phyloP scores from a whole-genome alignment of 352 stramenopile species.

The Blastocystis sp. region DNA sequence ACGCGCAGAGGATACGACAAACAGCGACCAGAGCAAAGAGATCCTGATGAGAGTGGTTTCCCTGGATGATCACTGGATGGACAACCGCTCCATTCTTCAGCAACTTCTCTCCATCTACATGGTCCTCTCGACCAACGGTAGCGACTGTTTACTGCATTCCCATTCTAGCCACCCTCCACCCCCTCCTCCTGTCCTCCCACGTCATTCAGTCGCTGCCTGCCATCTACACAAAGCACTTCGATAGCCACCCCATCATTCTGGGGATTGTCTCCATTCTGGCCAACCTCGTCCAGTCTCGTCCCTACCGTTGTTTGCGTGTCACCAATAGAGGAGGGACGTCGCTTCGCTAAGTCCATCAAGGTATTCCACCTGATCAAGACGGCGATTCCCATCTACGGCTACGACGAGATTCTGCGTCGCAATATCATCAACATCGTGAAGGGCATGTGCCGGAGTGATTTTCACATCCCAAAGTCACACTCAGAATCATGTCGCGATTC shows the following conservation, averaged over 20 bases:
- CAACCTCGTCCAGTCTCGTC: constrained; percentile 13
- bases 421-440: constrained; percentile 2
- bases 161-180: constrained; percentile 8
- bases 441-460: not conserved
- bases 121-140: constrained; percentile 11
- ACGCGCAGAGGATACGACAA: not conserved
- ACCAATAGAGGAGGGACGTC: constrained; percentile 13
- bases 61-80: constrained; percentile 8
- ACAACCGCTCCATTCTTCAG: constrained; percentile 3
- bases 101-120: constrained; percentile 36
- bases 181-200: not conserved
- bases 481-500: not conserved
- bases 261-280: not conserved
- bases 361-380: not conserved
- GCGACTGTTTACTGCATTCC: not conserved
- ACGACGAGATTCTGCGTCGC: constrained; percentile 9
- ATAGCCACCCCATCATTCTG: not conserved
- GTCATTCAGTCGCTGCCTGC: not conserved
- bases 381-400: not conserved
- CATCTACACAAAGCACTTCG: not conserved
- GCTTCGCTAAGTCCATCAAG: constrained; percentile 2
- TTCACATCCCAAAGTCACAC: not conserved
- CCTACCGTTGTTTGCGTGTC: too few species aligned
- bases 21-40: not conserved
- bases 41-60: not conserved